Evolutionary conservation across 2,329 filamentous ascomycete genomes (phyloP).

Genomic region (Colletotrichum liriopes): DNA sequence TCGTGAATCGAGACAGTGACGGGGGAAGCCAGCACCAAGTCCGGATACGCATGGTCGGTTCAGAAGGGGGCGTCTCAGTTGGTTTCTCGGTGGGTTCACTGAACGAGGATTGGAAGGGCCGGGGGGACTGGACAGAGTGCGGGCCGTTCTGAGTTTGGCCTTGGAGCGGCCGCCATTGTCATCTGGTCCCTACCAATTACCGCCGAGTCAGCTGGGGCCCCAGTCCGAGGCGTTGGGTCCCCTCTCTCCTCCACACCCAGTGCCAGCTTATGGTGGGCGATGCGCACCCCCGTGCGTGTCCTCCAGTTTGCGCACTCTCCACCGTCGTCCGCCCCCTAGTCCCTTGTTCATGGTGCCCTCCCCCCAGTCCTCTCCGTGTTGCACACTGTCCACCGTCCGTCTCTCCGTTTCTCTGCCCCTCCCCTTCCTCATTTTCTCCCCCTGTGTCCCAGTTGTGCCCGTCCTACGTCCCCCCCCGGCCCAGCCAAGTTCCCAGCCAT

Average conservation of each 20-base stretch:
- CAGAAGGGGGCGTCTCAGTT: background rate
- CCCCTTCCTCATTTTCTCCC: background rate
- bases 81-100: background rate
- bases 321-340: conserved; percentile 2
- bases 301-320: background rate
- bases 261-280: background rate
- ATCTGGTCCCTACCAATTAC: conserved; percentile 37
- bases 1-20: background rate
- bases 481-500: conserved; percentile 40
- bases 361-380: background rate
- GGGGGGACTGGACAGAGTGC: background rate
- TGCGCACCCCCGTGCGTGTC: background rate
- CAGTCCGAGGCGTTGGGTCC: conserved; percentile 42
- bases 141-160: conserved; percentile 24
- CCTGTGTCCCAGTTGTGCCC: conserved; percentile 12
- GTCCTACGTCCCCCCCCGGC: conserved; percentile 17
- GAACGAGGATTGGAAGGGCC: background rate
- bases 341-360: conserved; percentile 2
- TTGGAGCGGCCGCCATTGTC: conserved; percentile 22
- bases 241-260: conserved; percentile 9
- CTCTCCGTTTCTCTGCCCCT: background rate
- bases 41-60: background rate
- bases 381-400: conserved; percentile 13
- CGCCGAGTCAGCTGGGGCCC: conserved; percentile 41
- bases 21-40: background rate